Conservation (phyloP, 129 eudicot species). For the Deinandra increscens region DNA sequence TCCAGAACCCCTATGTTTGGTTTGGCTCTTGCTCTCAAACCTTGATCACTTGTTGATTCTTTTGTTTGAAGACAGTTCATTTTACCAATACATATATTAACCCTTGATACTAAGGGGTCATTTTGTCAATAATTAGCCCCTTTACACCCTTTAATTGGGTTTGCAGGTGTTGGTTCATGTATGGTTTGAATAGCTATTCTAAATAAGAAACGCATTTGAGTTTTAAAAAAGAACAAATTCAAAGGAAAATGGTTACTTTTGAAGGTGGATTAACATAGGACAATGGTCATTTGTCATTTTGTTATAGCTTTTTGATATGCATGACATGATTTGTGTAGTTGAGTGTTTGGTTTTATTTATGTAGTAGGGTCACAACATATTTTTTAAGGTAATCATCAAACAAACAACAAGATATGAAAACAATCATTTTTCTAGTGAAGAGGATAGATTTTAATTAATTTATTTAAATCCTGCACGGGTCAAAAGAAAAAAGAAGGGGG, state of each 20-base stretch:
- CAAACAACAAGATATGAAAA: no score
- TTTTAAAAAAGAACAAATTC: background rate
- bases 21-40: constrained; percentile 69
- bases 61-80: background rate
- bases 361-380: background rate
- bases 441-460: no score
- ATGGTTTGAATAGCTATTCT: background rate
- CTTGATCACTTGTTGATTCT: constrained; percentile 38
- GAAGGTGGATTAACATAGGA: background rate
- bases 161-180: background rate
- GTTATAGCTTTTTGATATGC: background rate
- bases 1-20: constrained; percentile 78
- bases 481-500: no score
- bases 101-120: background rate
- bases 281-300: constrained; percentile 1
- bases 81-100: background rate
- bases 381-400: no score
- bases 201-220: background rate
- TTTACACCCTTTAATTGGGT: background rate
- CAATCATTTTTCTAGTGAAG: no score
- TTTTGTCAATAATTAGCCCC: background rate
- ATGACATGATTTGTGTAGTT: background rate
- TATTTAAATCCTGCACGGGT: no score
- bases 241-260: background rate
- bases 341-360: background rate